These are phyloP conservation scores for Lipomyces kockii DNA, from an alignment of 805 yeast species.

Conservation along the genomic window DNA sequence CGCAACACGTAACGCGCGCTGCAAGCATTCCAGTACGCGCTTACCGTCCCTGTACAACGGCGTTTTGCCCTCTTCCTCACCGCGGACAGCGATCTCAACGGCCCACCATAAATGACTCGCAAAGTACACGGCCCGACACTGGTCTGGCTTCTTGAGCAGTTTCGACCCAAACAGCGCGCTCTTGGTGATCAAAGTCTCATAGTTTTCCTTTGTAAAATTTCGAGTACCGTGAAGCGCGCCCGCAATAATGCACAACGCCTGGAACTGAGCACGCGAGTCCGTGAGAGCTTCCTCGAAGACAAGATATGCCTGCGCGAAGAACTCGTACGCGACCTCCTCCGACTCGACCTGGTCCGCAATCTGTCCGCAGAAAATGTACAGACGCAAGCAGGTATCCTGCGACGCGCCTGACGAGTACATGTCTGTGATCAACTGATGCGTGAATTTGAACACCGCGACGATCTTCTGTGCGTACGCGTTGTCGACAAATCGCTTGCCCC, in stretches of 20 bases:
- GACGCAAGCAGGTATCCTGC: slow-evolving; percentile 48
- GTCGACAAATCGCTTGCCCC: slow-evolving; percentile 38
- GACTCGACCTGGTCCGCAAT: slow-evolving; percentile 77
- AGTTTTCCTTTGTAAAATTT: slow-evolving; percentile 64
- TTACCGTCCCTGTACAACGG: slow-evolving; percentile 57
- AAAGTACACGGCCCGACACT: slow-evolving; percentile 84
- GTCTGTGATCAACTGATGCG: slow-evolving; percentile 72
- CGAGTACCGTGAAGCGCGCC: slow-evolving; percentile 59
- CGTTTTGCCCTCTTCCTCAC: slow-evolving; percentile 52
- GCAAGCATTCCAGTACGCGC: slow-evolving; percentile 87
- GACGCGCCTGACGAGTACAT: slow-evolving; percentile 51
- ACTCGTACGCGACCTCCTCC: slow-evolving; percentile 80
- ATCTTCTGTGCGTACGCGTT: slow-evolving; percentile 41
- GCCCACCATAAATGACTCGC: slow-evolving; percentile 97
- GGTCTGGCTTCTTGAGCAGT: slow-evolving; percentile 88
- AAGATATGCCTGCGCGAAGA: slow-evolving; percentile 84
- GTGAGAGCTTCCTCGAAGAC: slow-evolving; percentile 72
- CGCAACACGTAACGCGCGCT: slow-evolving; percentile 84
- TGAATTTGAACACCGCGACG: slow-evolving; percentile 69
- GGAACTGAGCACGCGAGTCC: slow-evolving; percentile 59
- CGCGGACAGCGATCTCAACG: slow-evolving; percentile 59
- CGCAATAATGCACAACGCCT: slow-evolving; percentile 56
- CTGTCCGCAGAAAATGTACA: slow-evolving; percentile 68
- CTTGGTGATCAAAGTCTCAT: slow-evolving; percentile 80
- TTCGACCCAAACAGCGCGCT: slow-evolving; percentile 87